These are phyloP conservation scores for Fusarium sororula DNA, from an alignment of 2,329 filamentous ascomycete species.

Conservation along the genomic window DNA sequence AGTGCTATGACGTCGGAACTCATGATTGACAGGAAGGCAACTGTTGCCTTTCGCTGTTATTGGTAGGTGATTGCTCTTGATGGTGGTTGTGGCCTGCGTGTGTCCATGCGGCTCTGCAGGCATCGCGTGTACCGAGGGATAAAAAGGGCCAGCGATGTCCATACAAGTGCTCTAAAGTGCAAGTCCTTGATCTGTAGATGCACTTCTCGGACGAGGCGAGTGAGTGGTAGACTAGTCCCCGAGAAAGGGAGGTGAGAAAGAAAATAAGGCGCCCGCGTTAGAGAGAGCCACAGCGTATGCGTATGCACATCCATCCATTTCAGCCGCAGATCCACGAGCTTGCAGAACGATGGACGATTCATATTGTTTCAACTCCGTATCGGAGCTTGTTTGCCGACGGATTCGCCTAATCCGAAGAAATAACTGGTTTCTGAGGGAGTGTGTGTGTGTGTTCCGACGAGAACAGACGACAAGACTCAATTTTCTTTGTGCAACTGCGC, in stretches of 20 bases:
- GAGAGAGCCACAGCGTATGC: background rate
- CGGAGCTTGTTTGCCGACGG: background rate
- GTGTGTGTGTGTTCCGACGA: background rate
- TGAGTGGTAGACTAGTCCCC: no score
- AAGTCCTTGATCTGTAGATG: background rate
- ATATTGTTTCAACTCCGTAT: background rate
- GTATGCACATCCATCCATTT: background rate
- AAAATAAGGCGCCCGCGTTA: background rate
- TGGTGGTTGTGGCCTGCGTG: background rate
- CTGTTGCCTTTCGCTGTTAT: background rate
- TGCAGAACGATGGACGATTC: background rate
- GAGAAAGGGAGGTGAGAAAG: background rate
- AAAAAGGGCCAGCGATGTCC: background rate
- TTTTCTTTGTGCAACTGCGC: background rate
- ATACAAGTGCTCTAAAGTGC: background rate
- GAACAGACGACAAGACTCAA: background rate
- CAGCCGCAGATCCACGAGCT: background rate
- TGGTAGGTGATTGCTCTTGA: background rate
- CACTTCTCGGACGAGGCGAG: background rate
- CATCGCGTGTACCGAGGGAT: background rate
- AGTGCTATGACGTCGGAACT: background rate
- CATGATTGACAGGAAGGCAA: background rate
- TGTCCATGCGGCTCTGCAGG: background rate
- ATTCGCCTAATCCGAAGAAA: background rate
- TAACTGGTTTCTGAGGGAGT: background rate